Conservation (phyloP, 805 yeast species). For the Saccharomycopsis javanensis region DNA sequence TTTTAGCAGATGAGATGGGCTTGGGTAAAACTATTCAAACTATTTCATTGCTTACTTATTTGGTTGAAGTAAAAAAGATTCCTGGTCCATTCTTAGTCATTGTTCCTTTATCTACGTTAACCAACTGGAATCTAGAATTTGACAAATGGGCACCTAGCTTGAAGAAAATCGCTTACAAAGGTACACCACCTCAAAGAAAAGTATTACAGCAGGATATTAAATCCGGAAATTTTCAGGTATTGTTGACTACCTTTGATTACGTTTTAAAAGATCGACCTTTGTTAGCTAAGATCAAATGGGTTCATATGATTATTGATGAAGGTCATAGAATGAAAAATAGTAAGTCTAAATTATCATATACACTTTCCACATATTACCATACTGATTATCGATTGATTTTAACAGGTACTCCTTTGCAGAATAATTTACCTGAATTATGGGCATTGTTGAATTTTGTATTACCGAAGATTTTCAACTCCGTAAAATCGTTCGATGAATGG, state of each 20-base stretch:
- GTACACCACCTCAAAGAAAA: conserved; percentile 65
- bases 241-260: conserved; percentile 75
- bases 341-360: conserved; percentile 60
- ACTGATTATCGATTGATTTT: conserved; percentile 71
- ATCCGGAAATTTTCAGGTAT: conserved; percentile 61
- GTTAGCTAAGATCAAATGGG: conserved; percentile 60
- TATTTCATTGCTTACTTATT: conserved; percentile 63
- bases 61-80: conserved; percentile 55
- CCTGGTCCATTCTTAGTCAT: conserved; percentile 67
- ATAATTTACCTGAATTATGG: conserved; percentile 80
- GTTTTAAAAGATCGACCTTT: conserved; percentile 69
- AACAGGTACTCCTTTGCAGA: conserved; percentile 84
- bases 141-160: conserved; percentile 85
- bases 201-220: conserved; percentile 53
- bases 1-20: conserved; percentile 98
- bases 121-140: conserved; percentile 79
- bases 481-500: conserved; percentile 83
- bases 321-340: conserved; percentile 86
- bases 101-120: conserved; percentile 75
- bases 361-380: conserved; percentile 61
- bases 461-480: conserved; percentile 79
- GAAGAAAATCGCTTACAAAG: conserved; percentile 65
- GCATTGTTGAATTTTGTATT: conserved; percentile 72
- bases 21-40: conserved; percentile 87
- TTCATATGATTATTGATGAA: conserved; percentile 85